A percentile compares a stretch with the other conserved stretches of the same genome.
Conservation (phyloP, 345 rosid genomes). For the Toxicodendron radicans region DNA sequence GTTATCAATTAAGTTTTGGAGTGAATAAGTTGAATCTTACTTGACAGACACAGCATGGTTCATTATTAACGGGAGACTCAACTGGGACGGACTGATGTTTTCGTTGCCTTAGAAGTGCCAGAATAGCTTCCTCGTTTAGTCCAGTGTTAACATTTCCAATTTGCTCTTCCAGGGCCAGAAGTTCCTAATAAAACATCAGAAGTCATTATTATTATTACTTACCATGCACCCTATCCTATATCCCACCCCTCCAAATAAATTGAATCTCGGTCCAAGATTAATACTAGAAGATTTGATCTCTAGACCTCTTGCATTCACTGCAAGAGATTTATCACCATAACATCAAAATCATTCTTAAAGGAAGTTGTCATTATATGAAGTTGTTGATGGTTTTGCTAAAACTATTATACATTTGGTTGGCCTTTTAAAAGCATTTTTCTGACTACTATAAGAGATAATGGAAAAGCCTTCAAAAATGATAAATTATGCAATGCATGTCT, state of each 20-base stretch:
- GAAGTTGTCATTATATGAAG: too few relatives aligned
- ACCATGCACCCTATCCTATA: neutral
- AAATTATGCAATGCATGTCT: neutral
- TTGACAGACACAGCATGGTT: constrained; percentile 44
- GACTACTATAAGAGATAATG: neutral
- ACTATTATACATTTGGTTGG: too few relatives aligned
- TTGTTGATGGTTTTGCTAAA: too few relatives aligned
- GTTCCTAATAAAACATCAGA: constrained; percentile 21
- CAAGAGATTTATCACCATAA: too few relatives aligned
- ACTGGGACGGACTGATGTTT: constrained; percentile 14
- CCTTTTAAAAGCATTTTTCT: too few relatives aligned
- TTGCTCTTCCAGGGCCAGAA: constrained; percentile 30
- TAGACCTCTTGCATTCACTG: too few relatives aligned
- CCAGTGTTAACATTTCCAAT: constrained; percentile 31
- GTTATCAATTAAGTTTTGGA: too few relatives aligned
- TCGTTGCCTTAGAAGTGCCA: constrained; percentile 12
- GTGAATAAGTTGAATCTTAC: constrained; percentile 16
- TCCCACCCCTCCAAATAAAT: too few relatives aligned
- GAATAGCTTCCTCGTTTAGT: constrained; percentile 27
- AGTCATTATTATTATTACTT: too few relatives aligned
- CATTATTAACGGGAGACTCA: neutral
- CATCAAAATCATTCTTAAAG: too few relatives aligned
- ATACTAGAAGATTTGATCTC: too few relatives aligned
- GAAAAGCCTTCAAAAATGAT: neutral
- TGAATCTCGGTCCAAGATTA: too few relatives aligned